Evolutionary conservation across 768 basidiomycete genomes (phyloP), one percentile per base, ranked within the genome.

Genomic region (Tulasnella sp.): DNA sequence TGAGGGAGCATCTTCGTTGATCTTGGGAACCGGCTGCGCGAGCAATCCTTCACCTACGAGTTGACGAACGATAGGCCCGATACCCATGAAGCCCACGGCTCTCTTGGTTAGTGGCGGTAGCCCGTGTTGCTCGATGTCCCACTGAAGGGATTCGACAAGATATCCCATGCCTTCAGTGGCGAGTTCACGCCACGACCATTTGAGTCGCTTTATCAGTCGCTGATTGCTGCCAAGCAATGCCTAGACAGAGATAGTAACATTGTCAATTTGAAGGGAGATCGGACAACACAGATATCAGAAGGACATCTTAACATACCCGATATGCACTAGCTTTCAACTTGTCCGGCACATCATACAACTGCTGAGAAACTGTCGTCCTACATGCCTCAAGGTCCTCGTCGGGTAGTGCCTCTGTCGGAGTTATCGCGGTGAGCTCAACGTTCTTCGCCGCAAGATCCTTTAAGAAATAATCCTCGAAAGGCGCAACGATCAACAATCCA

Each of bases 221-320:
- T 78, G 76, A 67, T 82, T 83, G 67, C 79, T 84, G 11, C 82
- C 82, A 44, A 84, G 67, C 73, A 74, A 79, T 26, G 80, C 76
- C 32, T 63, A 32, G 44, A 21, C 10, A 26, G n/a, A 24, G 26
- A 15, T 56, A 5, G 23, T 30, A 3, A 56, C 38, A 17, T 10
- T 44, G 23, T 48, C 15, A n/a, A 15, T 9, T 15, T 15, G 29
- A 38, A 4, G 21, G 32, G 45, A 26, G n/a, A 38, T n/a, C 4
- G 10, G 38, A 44, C 26, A 63, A 21, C 10, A 19, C n/a, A n/a
- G n/a, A n/a, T n/a, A n/a, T n/a, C n/a, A n/a, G n/a, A n/a, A n/a
- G n/a, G n/a, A n/a, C n/a, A n/a, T n/a, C n/a, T n/a, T n/a, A 7
- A 50, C 65, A 66, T 10, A 70, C 74, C 30, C 73, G 71, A 64